Evolutionary conservation across 495 filamentous ascomycete species (phyloP).

Genomic region (Neurospora sublineolata): DNA sequence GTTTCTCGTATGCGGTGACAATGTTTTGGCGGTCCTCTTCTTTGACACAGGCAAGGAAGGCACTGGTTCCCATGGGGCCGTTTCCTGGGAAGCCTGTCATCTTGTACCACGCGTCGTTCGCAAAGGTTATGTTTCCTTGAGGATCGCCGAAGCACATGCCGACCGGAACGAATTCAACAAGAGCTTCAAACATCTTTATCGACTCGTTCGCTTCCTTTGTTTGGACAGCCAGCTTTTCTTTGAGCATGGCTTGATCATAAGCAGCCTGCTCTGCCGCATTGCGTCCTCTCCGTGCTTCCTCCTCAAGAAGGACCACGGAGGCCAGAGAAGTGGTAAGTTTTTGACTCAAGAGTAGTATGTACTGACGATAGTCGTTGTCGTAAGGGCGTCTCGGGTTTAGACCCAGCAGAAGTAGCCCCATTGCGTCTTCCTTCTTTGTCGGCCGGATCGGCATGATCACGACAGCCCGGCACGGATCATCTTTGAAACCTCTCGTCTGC

Average conservation of each 20-base stretch:
- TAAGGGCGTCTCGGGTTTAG: conserved; percentile 53
- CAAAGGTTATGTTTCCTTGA: conserved; percentile 47
- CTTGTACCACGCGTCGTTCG: conserved; percentile 52
- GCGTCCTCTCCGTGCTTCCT: conserved; percentile 48
- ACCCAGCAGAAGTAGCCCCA: conserved; percentile 51
- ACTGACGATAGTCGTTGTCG: conserved; percentile 56
- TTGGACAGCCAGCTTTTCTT: conserved; percentile 46
- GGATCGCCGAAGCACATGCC: conserved; percentile 56
- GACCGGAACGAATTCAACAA: conserved; percentile 57
- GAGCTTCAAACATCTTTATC: conserved; percentile 52
- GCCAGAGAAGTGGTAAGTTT: conserved; percentile 54
- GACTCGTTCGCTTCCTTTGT: conserved; percentile 53
- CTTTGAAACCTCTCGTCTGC: conserved; percentile 45
- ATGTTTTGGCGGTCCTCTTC: conserved; percentile 29
- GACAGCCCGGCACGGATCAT: conserved; percentile 43
- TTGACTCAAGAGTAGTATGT: conserved; percentile 47
- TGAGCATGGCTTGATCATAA: conserved; percentile 47
- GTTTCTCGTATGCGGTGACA: conserved; percentile 22
- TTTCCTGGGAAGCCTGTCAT: conserved; percentile 22
- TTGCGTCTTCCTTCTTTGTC: conserved; percentile 40
- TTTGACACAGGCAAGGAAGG: conserved; percentile 27
- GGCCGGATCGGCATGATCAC: conserved; percentile 52
- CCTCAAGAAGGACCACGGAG: conserved; percentile 53
- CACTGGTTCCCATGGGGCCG: conserved; percentile 17
- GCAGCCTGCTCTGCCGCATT: conserved; percentile 49